Base-by-base conservation (phyloP, 345 rosid genomes). In the Melaleuca alternifolia region DNA sequence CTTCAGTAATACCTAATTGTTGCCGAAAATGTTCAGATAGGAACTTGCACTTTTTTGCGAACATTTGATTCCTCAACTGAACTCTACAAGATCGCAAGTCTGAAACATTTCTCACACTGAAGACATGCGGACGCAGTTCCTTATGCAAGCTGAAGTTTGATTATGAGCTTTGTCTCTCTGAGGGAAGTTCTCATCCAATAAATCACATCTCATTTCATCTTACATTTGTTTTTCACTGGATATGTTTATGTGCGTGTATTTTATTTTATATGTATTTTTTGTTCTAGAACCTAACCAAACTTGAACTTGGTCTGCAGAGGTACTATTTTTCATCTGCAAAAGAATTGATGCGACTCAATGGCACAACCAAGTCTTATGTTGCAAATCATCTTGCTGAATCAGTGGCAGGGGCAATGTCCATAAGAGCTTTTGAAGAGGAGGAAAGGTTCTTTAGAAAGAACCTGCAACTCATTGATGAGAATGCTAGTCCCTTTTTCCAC, bases 381-480 rank as follows among this genome's bases (percentile, higher is more conserved):
- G 99, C 99, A 79, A 97, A 96, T 91, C 99, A 96, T 91, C 89
- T 97, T 84, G 96, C 99, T 8, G 99, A 97, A 89, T 97, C 98
- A 57, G 94, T 95, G 82, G 96, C 98, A 54, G 98, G 98, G 88
- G 96, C 97, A 46, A 89, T 92, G 89, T 95, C 99, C 12, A 95
- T 97, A 84, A 92, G 99, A 51, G 99, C 99, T 84, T 96, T 96
- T 26, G 93, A 92, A 88, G 97, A 93, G 93, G 97, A 96, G 91
- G 97, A 96, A 12, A 91, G 99, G 46, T 96, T 97, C 90, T 96
- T 95, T 51, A 89, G 93, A 41, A 94, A 91, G 92, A 97, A 84
- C 89, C 96, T 96, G 7, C 88, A 92, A 71, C 96, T 96, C 86
- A 92, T 92, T 3, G 99, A 97, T 88, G 89, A 88, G 84, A 95